Conservation (phyloP, 768 basidiomycete genomes). For the Erythrobasidium yunnanense region DNA sequence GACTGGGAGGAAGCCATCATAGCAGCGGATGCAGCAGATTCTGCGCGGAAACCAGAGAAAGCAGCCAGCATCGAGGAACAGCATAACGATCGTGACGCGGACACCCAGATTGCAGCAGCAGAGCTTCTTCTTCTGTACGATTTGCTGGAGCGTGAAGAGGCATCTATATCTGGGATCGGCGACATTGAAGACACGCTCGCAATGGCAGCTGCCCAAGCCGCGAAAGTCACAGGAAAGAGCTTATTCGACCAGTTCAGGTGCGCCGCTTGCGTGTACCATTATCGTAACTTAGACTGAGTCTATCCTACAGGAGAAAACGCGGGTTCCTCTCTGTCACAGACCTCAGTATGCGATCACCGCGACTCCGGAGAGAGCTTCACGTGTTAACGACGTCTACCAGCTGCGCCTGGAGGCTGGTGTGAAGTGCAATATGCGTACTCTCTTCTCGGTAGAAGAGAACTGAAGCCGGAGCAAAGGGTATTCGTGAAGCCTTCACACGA, state of each 20-base stretch:
- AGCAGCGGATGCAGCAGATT: neutral
- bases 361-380: neutral
- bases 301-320: neutral
- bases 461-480: constrained; percentile 19
- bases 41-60: neutral
- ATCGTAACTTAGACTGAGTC: neutral
- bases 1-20: constrained; percentile 23
- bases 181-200: constrained; percentile 27
- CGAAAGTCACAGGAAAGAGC: too few species aligned
- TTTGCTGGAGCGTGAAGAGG: neutral
- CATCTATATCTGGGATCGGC: neutral
- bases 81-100: neutral
- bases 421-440: constrained; percentile 26
- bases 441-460: constrained; percentile 9
- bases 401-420: constrained; percentile 21
- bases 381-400: neutral
- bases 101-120: neutral
- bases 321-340: constrained; percentile 24
- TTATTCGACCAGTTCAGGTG: constrained; percentile 21
- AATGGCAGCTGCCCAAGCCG: too few species aligned
- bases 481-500: neutral
- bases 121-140: constrained; percentile 21
- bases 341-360: neutral
- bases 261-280: neutral
- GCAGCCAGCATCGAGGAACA: neutral